phyloP scores from a whole-genome alignment of 805 yeast genomes.

The Yarrowia hollandica region DNA sequence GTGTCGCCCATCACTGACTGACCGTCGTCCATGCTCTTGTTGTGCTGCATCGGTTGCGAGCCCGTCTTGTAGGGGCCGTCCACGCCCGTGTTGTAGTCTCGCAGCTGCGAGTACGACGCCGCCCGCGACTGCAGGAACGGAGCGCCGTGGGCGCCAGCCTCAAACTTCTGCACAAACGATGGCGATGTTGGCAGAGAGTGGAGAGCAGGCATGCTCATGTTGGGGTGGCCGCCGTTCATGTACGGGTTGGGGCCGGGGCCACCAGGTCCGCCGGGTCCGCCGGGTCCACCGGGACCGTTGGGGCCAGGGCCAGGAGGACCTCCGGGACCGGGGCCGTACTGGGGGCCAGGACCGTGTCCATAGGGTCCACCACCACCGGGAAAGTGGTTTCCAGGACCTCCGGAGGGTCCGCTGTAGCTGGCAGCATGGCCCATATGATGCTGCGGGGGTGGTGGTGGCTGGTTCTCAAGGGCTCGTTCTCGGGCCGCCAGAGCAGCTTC shows the following conservation, averaged over 20 bases:
- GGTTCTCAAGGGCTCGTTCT: constrained; percentile 21
- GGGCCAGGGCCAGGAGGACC: constrained; percentile 3
- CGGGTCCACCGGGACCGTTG: constrained; percentile 28
- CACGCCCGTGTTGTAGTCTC: constrained; percentile 28
- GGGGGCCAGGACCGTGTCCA: constrained; percentile 26
- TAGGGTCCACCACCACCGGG: constrained; percentile 17
- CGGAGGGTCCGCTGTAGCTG: constrained; percentile 5
- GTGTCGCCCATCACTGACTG: constrained; percentile 16
- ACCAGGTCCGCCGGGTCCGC: constrained; percentile 2
- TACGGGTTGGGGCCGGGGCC: constrained; percentile 19
- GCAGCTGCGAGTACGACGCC: constrained; percentile 28
- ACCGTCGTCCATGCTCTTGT: constrained; percentile 25
- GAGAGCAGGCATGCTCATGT: constrained; percentile 27
- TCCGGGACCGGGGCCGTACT: constrained; percentile 30
- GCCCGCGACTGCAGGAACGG: constrained; percentile 26
- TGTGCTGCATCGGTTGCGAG: constrained; percentile 12
- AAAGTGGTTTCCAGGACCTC: constrained; percentile 4
- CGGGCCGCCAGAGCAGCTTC: constrained; percentile 15
- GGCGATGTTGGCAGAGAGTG: constrained; percentile 27
- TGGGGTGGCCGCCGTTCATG: constrained; percentile 30
- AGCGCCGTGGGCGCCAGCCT: constrained; percentile 23
- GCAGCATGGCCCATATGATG: background rate
- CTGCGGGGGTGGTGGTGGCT: constrained; percentile 23
- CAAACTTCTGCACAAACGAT: constrained; percentile 24
- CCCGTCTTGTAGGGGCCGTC: constrained; percentile 25